phyloP scores from a whole-genome alignment of 2,329 filamentous ascomycete species.

The Ceratocystis cacaofunesta region DNA sequence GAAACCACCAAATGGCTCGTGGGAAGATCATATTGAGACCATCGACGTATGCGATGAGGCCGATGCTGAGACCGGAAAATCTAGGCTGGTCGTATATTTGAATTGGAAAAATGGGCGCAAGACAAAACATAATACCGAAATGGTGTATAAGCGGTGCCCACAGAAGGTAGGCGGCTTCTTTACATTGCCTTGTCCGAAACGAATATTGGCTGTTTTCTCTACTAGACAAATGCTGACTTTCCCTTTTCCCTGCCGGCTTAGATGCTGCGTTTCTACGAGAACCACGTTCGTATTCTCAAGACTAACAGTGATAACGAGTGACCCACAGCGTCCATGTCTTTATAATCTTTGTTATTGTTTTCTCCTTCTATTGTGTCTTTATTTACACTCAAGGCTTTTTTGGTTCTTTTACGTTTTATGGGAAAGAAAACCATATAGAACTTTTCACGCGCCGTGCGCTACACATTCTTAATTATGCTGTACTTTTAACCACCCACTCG shows the following conservation, averaged over 20 bases:
- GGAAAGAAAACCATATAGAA: too few relatives aligned
- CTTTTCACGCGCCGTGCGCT: too few relatives aligned
- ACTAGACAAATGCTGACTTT: neutral
- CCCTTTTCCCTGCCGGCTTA: slow-evolving; percentile 20
- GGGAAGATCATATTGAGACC: slow-evolving; percentile 57
- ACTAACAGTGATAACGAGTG: neutral
- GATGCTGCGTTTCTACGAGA: slow-evolving; percentile 47
- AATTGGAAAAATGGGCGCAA: slow-evolving; percentile 61
- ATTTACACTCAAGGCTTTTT: too few relatives aligned
- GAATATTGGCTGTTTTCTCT: neutral
- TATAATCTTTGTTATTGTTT: too few relatives aligned
- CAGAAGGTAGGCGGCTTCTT: slow-evolving; percentile 44
- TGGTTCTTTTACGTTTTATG: too few relatives aligned
- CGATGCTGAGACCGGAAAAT: slow-evolving; percentile 27
- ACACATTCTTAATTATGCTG: too few relatives aligned
- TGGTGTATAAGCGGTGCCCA: slow-evolving; percentile 61
- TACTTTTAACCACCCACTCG: too few relatives aligned
- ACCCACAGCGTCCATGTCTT: neutral
- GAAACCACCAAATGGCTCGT: slow-evolving; percentile 56
- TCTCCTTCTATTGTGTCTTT: too few relatives aligned
- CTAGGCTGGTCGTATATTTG: slow-evolving; percentile 49
- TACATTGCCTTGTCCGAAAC: neutral
- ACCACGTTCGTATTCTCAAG: slow-evolving; percentile 39
- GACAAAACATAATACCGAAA: slow-evolving; percentile 53
- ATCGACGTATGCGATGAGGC: slow-evolving; percentile 62